These are phyloP conservation scores for Dactylellina leptospora DNA, from an alignment of 2,329 filamentous ascomycete species.

Conservation along the genomic window DNA sequence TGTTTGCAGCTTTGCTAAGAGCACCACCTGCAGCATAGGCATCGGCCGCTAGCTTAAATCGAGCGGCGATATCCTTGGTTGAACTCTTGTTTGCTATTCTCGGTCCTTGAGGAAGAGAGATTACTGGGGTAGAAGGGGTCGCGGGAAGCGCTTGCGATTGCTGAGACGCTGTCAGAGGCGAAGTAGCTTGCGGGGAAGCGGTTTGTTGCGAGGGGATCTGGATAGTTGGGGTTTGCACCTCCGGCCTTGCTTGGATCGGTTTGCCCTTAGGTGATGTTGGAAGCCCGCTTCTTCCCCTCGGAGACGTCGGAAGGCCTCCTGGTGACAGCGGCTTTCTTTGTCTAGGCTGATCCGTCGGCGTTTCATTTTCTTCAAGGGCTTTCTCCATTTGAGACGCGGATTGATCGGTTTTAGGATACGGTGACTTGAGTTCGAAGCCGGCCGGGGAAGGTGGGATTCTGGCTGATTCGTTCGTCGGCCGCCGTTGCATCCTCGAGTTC, in stretches of 20 bases:
- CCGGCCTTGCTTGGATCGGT: constrained; percentile 47
- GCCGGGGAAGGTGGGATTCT: constrained; percentile 20
- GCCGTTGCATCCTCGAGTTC: constrained; percentile 32
- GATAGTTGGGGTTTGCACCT: constrained; percentile 22
- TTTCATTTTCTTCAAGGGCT: background rate
- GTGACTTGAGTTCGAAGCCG: constrained; percentile 13
- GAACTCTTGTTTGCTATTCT: constrained; percentile 33
- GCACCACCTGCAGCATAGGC: constrained; percentile 48
- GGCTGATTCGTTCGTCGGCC: constrained; percentile 44
- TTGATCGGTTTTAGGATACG: background rate
- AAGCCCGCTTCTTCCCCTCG: constrained; percentile 20
- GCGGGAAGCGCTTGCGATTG: background rate
- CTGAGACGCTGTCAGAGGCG: background rate
- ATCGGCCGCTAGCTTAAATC: constrained; percentile 36
- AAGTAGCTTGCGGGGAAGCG: constrained; percentile 1
- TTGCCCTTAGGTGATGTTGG: constrained; percentile 32
- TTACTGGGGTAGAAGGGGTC: constrained; percentile 4
- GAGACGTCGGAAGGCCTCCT: constrained; percentile 34
- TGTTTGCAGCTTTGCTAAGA: constrained; percentile 17
- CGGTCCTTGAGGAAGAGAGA: constrained; percentile 22
- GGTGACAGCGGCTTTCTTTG: constrained; percentile 10
- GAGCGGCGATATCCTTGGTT: constrained; percentile 23
- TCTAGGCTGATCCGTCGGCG: constrained; percentile 3
- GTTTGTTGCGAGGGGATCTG: constrained; percentile 24
- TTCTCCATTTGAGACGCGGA: constrained; percentile 1